phyloP scores from a whole-genome alignment of 179 eudicot genomes.

The Silene noctiflora region DNA sequence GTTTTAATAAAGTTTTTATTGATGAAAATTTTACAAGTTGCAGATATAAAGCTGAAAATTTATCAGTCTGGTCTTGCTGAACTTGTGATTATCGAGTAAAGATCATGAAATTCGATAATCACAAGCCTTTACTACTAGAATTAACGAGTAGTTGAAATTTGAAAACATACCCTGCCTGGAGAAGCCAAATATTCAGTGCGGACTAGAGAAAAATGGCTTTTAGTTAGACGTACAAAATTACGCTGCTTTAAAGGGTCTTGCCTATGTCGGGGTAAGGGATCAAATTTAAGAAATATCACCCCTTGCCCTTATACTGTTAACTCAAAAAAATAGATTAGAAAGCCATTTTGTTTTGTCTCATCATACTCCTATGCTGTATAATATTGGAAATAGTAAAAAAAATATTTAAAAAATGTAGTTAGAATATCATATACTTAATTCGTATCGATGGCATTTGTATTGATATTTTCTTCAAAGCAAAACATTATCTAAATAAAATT shows the following conservation, averaged over 20 bases:
- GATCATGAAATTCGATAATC: no score
- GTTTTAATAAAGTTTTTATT: conserved; percentile 3
- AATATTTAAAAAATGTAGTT: no score
- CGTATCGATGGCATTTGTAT: not conserved
- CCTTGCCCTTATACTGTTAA: not conserved
- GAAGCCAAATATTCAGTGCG: no score
- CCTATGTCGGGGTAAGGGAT: not conserved
- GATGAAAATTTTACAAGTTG: conserved; percentile 10
- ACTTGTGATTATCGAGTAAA: not conserved
- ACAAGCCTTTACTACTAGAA: not conserved
- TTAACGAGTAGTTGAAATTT: not conserved
- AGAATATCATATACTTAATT: no score
- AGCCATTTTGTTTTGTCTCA: not conserved
- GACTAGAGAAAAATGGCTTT: no score
- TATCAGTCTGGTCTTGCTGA: conserved; percentile 9
- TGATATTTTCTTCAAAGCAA: not conserved
- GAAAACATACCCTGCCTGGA: no score
- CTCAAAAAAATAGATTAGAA: not conserved
- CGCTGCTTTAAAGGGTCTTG: not conserved
- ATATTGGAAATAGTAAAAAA: not conserved
- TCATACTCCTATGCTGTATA: not conserved
- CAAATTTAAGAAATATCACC: not conserved
- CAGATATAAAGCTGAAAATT: conserved; percentile 1
- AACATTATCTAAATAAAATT: not conserved
- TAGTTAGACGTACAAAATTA: no score